Evolutionary conservation across 2,329 filamentous ascomycete species (phyloP), one percentile per base, ranked within the genome.

Genomic region (Cyphellophora attinorum): DNA sequence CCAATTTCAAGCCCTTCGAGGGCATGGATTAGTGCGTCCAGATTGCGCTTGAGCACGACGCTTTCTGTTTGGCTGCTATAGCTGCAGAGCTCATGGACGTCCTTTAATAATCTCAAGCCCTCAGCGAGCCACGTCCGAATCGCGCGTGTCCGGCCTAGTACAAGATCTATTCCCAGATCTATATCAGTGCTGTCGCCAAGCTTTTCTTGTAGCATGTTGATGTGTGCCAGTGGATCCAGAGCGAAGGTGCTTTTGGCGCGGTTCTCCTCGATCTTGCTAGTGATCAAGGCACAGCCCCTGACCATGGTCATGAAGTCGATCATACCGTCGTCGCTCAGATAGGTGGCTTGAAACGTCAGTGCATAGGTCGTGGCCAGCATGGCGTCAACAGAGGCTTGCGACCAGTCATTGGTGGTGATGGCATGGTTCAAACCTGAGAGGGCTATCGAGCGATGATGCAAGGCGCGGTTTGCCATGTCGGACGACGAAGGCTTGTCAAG

Each of bases 401-500:
- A 36, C 18, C 41, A 42, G 19, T 38, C 13, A 11, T 41, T 44
- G 38, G 45, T 45, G 21, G 42, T 40, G 2, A 79, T 55, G 1
- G 67, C 63, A 42, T 67, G 67, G 52, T 78, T 76, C 46, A 79
- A 72, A 5, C 72, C 67, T 39, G 68, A 68, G 48, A 82, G 73
- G 5, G 79, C 77, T 39, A 79, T 72, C 34, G 79, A 59, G 14
- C 79, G 74, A 52, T 83, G 79, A n/a, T n/a, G n/a, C n/a, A n/a
- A n/a, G n/a, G n/a, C n/a, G n/a, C n/a, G n/a, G n/a, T n/a, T n/a
- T 11, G 28, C 28, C 11, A 30, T 8, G 16, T 11, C 28, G 28
- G 28, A 5, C 11, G 23, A 62, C 61, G 58, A 82, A 72, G 28
- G 78, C 77, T 18, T 70, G 65, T 11, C 68, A n/a, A n/a, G n/a